These are phyloP conservation scores for Plenodomus tracheiphilus DNA, from an alignment of 2,329 filamentous ascomycete genomes.

Conservation along the genomic window DNA sequence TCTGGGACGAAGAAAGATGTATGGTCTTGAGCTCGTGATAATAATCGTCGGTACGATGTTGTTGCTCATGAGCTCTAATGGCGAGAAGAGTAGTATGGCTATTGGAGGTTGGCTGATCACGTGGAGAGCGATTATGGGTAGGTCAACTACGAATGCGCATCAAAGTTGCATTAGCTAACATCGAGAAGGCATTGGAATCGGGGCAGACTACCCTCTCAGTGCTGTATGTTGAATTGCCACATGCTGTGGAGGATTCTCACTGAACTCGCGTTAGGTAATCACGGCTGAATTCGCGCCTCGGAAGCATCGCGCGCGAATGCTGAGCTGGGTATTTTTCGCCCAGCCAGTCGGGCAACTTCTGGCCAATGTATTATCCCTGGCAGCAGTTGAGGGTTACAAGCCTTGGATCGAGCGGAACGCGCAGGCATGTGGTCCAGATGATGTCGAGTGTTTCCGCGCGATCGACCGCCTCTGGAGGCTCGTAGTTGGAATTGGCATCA, in stretches of 20 bases:
- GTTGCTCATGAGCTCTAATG: constrained; percentile 43
- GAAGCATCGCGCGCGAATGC: constrained; percentile 45
- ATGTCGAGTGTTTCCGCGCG: constrained; percentile 30
- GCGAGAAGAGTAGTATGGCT: constrained; percentile 41
- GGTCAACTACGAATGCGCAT: neutral
- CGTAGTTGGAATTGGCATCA: constrained; percentile 46
- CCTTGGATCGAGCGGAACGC: constrained; percentile 23
- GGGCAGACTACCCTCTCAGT: constrained; percentile 44
- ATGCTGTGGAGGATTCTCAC: neutral
- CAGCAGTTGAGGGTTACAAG: constrained; percentile 30
- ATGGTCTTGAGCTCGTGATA: constrained; percentile 47
- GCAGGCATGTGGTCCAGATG: constrained; percentile 18
- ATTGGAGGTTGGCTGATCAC: constrained; percentile 46
- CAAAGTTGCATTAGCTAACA: constrained; percentile 1
- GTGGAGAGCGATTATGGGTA: constrained; percentile 47
- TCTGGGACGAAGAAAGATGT: constrained; percentile 45
- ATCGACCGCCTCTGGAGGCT: constrained; percentile 47
- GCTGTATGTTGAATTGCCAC: constrained; percentile 24
- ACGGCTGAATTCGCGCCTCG: constrained; percentile 46
- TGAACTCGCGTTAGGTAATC: constrained; percentile 27
- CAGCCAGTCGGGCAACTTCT: constrained; percentile 47
- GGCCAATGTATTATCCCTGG: constrained; percentile 35
- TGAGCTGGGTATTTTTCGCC: constrained; percentile 48
- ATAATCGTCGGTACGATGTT: constrained; percentile 47
- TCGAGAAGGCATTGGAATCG: constrained; percentile 37